Base-by-base conservation (phyloP, 176 grass and related monocot species). In the Paspalum vaginatum region DNA sequence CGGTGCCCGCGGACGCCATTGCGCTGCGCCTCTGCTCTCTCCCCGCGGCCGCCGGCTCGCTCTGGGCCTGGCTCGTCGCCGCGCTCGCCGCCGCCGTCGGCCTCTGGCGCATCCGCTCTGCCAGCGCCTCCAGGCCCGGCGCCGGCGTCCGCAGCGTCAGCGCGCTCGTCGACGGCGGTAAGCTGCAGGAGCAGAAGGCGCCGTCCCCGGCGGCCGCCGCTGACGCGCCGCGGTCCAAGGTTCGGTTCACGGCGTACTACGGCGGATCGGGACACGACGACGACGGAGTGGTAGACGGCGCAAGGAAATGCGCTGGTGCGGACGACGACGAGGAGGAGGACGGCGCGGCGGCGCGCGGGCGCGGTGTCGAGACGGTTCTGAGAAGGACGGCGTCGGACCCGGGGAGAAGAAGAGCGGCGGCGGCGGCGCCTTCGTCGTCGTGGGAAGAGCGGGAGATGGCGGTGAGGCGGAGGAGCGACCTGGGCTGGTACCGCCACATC, bases 181-280 rank as follows among this genome's bases (percentile, higher is more conserved):
- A 49, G 22, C 4, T 24, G 20, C 6, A 60, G 22, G 5, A 57
- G 47, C 1, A 17, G 13, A 2, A 0, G 18, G 55, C 0, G 37
- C 5, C 45, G 0, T 22, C 63, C 15, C 1, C 5, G 22, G 22
- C 57, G 12, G 57, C 86, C 32, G 24, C 5, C 20, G 11, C 2
- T 0, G 79, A 21, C 27, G 69, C n/a, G 63, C 24, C 72, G 12
- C 56, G 24, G 6, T 83, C 68, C 62, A 94, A 91, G 84, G 56
- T 83, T 15, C 86, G 86, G 5, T 94, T 89, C 88, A 89, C 77
- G 43, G 84, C 84, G 32, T 94, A 85, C 92, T 94, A 91, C 89
- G 83, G 61, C 38, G 82, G 17, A 0, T 17, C 69, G 20, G 76
- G 22, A 20, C 44, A 20, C 68, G 27, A 53, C 3, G 24, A 85